These are phyloP conservation scores for Cyberlindnera mycetangii DNA, from an alignment of 805 yeast genomes.

Conservation along the genomic window DNA sequence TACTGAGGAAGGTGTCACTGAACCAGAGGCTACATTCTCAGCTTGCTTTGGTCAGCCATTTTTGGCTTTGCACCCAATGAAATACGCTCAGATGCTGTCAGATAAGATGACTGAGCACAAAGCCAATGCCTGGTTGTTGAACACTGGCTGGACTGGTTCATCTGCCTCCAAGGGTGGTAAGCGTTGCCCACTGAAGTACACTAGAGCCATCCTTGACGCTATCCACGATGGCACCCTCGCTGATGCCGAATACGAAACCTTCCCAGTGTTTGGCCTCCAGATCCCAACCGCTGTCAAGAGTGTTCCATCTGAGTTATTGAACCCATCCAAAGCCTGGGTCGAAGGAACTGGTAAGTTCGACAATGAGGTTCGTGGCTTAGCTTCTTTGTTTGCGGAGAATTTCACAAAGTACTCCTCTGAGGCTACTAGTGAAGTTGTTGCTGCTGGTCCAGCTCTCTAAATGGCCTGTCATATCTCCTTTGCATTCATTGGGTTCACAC, in stretches of 20 bases:
- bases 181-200: constrained; percentile 96
- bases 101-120: constrained; percentile 87
- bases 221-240: constrained; percentile 89
- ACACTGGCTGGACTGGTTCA: constrained; percentile 98
- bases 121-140: constrained; percentile 93
- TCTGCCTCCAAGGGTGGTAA: constrained; percentile 91
- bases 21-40: constrained; percentile 96
- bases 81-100: constrained; percentile 92
- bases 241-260: constrained; percentile 75
- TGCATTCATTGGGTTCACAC: no score
- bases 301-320: constrained; percentile 81
- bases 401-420: constrained; percentile 79
- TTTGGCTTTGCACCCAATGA: constrained; percentile 97
- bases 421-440: constrained; percentile 81
- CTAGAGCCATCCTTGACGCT: constrained; percentile 93
- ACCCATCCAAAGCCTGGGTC: constrained; percentile 83
- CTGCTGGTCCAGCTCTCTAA: constrained; percentile 76
- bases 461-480: not conserved
- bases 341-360: constrained; percentile 52
- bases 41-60: constrained; percentile 99
- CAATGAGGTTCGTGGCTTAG: constrained; percentile 62
- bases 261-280: constrained; percentile 82
- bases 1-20: constrained; percentile 97
- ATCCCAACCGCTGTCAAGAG: constrained; percentile 74
- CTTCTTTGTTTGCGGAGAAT: constrained; percentile 77